Evolutionary conservation across 805 yeast genomes (phyloP), one percentile per base, ranked within the genome.

Genomic region (Hagleromyces aurorensis): DNA sequence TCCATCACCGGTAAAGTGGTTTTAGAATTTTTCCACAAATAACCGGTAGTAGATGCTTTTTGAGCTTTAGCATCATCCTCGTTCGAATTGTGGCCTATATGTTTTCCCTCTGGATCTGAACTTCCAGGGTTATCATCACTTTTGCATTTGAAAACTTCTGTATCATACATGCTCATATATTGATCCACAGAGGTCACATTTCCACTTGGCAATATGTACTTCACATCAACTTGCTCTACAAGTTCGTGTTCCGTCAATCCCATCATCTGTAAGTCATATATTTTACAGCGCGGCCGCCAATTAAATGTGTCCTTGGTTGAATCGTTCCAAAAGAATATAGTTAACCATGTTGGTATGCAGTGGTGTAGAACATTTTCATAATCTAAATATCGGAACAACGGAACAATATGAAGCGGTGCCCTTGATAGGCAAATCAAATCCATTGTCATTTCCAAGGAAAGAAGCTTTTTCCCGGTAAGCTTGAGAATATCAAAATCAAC

Each of bases 221-320:
- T 77, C 7, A 87, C 70, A 6, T 75, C 71, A 6, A 80, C 71
- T 16, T 50, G 49, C 8, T 79, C 73, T 40, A 76, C 74, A 34
- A 77, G 63, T 47, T 91, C 96, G 44, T 83, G 84, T 46, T 89
- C 97, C 78, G 89, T 85, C 6, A 91, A 71, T 0, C 97, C 97
- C 93, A 89, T 89, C 96, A 91, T 91, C 53, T 91, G 97, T 12
- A 91, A 59, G 47, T 89, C 97, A 54, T 91, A 89, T 29, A 91
- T 87, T 46, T 84, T 85, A 55, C 96, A 86, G 19, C 91, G 65
- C 0, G 98, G 96, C n/a, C 79, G 70, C 96, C 97, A 89, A 42
- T 73, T 80, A 14, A 40, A 43, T 18, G 64, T 63, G 15, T 44
- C 57, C 55, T 50, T 62, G 33, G 44, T 49, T 21, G 57, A 50